phyloP scores from a whole-genome alignment of 805 yeast genomes.

The Clavispora carvajalis region DNA sequence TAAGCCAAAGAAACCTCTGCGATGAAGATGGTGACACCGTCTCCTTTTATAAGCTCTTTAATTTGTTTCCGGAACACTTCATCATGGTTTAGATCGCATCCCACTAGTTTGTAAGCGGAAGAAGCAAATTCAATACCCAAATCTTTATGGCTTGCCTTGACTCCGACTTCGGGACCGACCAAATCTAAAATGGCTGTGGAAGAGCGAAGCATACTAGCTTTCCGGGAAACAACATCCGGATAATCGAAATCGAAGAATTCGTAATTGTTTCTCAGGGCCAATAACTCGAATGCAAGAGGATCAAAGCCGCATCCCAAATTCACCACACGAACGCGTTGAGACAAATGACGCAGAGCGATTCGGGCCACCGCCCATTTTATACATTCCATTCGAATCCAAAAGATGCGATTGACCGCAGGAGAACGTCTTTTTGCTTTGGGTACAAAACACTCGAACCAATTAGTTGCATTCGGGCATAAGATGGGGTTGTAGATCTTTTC shows the following conservation, averaged over 20 bases:
- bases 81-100: constrained; percentile 61
- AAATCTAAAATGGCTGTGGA: constrained; percentile 43
- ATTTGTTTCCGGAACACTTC: constrained; percentile 25
- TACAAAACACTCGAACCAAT: constrained; percentile 66
- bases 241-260: constrained; percentile 70
- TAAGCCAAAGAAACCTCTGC: constrained; percentile 84
- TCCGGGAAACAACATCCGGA: constrained; percentile 58
- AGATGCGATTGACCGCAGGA: constrained; percentile 78
- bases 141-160: constrained; percentile 10
- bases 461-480: constrained; percentile 28
- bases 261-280: constrained; percentile 25
- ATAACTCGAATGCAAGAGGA: constrained; percentile 36
- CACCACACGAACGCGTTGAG: constrained; percentile 38
- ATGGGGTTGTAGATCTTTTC: constrained; percentile 50
- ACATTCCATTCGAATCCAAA: constrained; percentile 75
- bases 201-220: constrained; percentile 46
- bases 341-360: constrained; percentile 31
- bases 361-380: constrained; percentile 48
- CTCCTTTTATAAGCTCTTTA: constrained; percentile 17
- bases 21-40: constrained; percentile 51
- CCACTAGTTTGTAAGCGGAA: constrained; percentile 45
- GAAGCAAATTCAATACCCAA: constrained; percentile 13
- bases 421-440: constrained; percentile 61
- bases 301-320: constrained; percentile 78
- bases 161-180: constrained; percentile 29